Base-by-base conservation (phyloP, 306 rosid species). In the Ormosia semicastrata region DNA sequence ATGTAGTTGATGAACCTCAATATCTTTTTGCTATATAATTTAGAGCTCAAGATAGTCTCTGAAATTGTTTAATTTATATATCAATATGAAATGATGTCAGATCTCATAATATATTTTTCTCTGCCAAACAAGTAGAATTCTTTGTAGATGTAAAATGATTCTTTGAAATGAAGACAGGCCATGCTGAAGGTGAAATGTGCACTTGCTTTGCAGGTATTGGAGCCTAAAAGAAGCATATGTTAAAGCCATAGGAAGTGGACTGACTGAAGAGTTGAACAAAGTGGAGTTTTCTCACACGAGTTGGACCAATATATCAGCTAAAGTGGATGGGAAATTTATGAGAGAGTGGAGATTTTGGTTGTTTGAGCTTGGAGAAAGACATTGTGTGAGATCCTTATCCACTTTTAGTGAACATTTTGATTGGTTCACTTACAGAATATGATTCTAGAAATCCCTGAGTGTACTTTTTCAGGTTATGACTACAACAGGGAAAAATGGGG, bases 201-300 rank as follows among this genome's bases (percentile, higher is more conserved):
- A 18, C 63, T 32, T 81, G 34, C 46, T 30, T 84, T 86, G 85
- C 88, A 95, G 98, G 75, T 91, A 90, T 85, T 95, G 98, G 98
- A 85, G 91, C 88, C 77, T 95, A 66, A 93, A 93, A 84, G 98
- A 95, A 85, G 98, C 98, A 24, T 93, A 89, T 71, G 98, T 93
- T 72, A 93, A 95, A 88, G 95, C 98, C 54, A 85, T 80, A 47
- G 98, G 98, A 49, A 91, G 92, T 72, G 98, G 98, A 83, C 74
- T 95, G 70, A 81, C 86, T 46, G 82, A n/a, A n/a, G 87, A 86
- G 67, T 79, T 95, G 88, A 87, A 84, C 70, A 85, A 74, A 74
- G 93, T 95, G 69, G 98, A 95, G 83, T 93, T 95, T 89, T 89
- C 81, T 76, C 97, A 93, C 80, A 69, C 43, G 3, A 43, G 56